Evolutionary conservation across 2,329 filamentous ascomycete species (phyloP), one percentile per base, ranked within the genome.

Genomic region (Sporothrix sp.): DNA sequence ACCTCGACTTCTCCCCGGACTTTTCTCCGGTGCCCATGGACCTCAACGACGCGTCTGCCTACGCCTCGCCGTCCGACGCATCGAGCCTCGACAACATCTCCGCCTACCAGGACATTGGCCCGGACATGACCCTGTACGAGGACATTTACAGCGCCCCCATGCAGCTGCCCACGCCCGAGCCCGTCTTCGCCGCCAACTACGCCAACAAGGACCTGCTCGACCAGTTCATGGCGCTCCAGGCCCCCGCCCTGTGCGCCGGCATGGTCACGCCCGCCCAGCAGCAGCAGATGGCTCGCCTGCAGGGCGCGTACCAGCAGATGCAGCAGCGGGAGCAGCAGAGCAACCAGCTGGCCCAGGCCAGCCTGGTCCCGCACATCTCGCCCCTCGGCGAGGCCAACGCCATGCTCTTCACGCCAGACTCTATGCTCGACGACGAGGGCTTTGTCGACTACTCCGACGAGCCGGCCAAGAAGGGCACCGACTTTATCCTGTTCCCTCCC

Each of bases 401-500:
- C 1, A 85, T 86, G 68, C 73, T 87, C 28, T 84, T 75, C 65
- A 84, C 84, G 9, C 81, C 84, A 43, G 73, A 74, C 37, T 82
- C 81, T 0, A 65, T 80, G 53, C 69, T 70, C 16, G 75, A 79
- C 21, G 84, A 88, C 54, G 83, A 87, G 59, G 76, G 74, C 35
- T 85, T 81, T 58, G 76, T 78, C 36, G 81, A 82, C 27, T 69
- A 68, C 32, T 61, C 67, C 3, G 60, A 62, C 25, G 66, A 68
- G 28, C 67, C 66, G 43, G 67, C 63, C n/a, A 68, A 63, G 9
- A 66, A 71, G 21, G 68, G 68, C n/a, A 67, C 64, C 10, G 84
- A 87, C 63, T 88, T 87, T 58, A 74, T 77, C 16, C 72, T 88
- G 14, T 87, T 76, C 60, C 74, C 75, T 2, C 48, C 63, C 14